These are phyloP conservation scores for Royoungia palumana DNA, from an alignment of 768 basidiomycete genomes.

Conservation along the genomic window DNA sequence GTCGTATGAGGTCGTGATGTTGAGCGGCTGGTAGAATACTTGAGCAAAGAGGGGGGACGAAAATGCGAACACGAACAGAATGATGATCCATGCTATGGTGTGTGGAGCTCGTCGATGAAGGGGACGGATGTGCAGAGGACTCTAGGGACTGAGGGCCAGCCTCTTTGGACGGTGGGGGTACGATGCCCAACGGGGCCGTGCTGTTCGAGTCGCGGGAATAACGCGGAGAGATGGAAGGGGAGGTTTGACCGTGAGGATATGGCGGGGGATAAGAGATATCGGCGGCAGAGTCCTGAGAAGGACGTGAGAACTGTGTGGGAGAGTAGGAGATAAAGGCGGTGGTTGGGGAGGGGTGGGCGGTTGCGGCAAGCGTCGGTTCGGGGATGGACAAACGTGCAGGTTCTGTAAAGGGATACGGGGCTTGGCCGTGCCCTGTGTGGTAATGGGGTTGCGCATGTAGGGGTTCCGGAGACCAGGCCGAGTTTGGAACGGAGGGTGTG, in stretches of 20 bases:
- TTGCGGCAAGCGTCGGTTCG: conserved; percentile 29
- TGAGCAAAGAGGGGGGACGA: conserved; percentile 37
- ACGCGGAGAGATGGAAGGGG: conserved; percentile 37
- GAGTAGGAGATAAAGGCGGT: conserved; percentile 31
- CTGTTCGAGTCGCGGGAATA: conserved; percentile 47
- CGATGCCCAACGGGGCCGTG: conserved; percentile 38
- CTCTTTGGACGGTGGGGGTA: conserved; percentile 27
- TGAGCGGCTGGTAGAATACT: conserved; percentile 62
- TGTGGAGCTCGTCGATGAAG: conserved; percentile 42
- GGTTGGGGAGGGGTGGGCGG: conserved; percentile 28
- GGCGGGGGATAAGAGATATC: conserved; percentile 38
- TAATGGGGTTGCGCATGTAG: conserved; percentile 33
- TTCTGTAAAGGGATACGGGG: conserved; percentile 26
- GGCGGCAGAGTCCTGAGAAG: conserved; percentile 30
- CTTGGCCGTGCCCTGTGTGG: conserved; percentile 13
- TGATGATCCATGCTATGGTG: conserved; percentile 35
- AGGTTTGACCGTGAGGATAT: conserved; percentile 24
- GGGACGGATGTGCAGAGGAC: conserved; percentile 36
- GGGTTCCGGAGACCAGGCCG: conserved; percentile 38
- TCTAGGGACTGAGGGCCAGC: conserved; percentile 26
- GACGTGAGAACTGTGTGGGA: conserved; percentile 31
- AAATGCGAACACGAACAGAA: conserved; percentile 23
- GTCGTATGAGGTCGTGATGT: conserved; percentile 75
- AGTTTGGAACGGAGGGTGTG: conserved; percentile 25
- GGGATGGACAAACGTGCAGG: conserved; percentile 30